phyloP scores from a whole-genome alignment of 805 yeast genomes.

The Yarrowia yakushimensis region DNA sequence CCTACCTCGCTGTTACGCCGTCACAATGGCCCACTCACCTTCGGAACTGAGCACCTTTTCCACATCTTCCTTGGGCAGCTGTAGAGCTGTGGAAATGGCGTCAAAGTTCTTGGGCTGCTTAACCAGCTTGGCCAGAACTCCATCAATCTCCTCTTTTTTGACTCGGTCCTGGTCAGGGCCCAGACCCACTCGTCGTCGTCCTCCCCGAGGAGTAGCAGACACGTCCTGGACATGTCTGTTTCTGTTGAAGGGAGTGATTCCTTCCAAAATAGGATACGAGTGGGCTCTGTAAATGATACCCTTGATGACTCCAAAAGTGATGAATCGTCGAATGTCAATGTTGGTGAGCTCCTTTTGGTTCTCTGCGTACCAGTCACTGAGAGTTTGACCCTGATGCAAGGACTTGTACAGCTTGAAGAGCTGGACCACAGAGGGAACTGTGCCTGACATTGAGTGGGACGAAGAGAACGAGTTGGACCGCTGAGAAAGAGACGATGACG shows the following conservation, averaged over 20 bases:
- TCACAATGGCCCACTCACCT: conserved; percentile 51
- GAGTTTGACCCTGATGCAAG: conserved; percentile 69
- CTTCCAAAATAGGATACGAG: conserved; percentile 61
- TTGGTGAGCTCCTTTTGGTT: conserved; percentile 54
- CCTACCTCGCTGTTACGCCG: background rate
- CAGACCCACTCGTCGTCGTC: conserved; percentile 1
- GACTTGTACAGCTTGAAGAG: conserved; percentile 73
- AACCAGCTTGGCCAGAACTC: conserved; percentile 28
- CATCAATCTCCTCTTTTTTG: conserved; percentile 28
- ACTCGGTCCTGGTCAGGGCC: conserved; percentile 3
- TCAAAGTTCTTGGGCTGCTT: conserved; percentile 35
- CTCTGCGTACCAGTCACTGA: conserved; percentile 77
- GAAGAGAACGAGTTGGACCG: conserved; percentile 1
- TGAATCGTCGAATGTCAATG: conserved; percentile 78
- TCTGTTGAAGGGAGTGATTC: background rate
- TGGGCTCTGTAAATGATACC: conserved; percentile 79
- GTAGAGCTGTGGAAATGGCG: conserved; percentile 63
- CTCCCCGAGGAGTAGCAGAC: conserved; percentile 4
- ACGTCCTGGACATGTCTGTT: conserved; percentile 9
- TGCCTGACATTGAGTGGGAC: conserved; percentile 27
- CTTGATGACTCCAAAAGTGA: conserved; percentile 80
- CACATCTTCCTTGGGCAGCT: conserved; percentile 52
- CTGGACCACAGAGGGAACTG: conserved; percentile 52
- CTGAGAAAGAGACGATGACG: conserved; percentile 31
- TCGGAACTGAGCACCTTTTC: conserved; percentile 47